These are phyloP conservation scores for Strigomonas galati DNA, from an alignment of 208 protist species.

Conservation along the genomic window DNA sequence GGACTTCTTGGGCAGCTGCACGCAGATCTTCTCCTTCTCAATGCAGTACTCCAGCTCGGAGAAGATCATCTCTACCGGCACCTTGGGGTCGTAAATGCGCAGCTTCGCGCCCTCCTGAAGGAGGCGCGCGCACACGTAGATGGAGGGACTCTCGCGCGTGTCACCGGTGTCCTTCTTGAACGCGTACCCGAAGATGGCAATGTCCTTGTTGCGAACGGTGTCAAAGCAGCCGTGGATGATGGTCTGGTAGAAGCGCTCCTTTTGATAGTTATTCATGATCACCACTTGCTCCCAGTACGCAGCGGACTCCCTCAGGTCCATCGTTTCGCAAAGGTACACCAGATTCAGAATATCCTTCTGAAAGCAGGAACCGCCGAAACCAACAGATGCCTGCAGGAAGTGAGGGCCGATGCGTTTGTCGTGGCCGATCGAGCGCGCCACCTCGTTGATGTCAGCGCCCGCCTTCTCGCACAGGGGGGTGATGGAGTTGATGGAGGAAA, in stretches of 20 bases:
- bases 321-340: constrained; percentile 93
- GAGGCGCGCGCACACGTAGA: constrained; percentile 85
- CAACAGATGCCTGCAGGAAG: constrained; percentile 92
- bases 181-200: constrained; percentile 95
- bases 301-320: constrained; percentile 91
- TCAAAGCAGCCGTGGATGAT: constrained; percentile 92
- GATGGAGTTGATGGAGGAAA: constrained; percentile 97
- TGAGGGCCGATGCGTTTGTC: constrained; percentile 93
- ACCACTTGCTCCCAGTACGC: constrained; percentile 96
- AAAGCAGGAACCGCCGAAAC: constrained; percentile 96
- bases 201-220: constrained; percentile 91
- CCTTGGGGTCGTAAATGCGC: constrained; percentile 97
- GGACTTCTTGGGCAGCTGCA: not conserved
- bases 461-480: constrained; percentile 91
- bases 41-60: constrained; percentile 70
- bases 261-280: constrained; percentile 96
- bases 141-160: constrained; percentile 92
- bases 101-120: constrained; percentile 90
- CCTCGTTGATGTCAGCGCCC: constrained; percentile 84
- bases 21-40: not conserved
- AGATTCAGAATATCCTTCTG: constrained; percentile 98
- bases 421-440: constrained; percentile 65
- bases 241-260: constrained; percentile 83
- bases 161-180: constrained; percentile 99
- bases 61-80: constrained; percentile 47